phyloP scores from a whole-genome alignment of 1,284 basidiomycete genomes.

The Chiua sp. region DNA sequence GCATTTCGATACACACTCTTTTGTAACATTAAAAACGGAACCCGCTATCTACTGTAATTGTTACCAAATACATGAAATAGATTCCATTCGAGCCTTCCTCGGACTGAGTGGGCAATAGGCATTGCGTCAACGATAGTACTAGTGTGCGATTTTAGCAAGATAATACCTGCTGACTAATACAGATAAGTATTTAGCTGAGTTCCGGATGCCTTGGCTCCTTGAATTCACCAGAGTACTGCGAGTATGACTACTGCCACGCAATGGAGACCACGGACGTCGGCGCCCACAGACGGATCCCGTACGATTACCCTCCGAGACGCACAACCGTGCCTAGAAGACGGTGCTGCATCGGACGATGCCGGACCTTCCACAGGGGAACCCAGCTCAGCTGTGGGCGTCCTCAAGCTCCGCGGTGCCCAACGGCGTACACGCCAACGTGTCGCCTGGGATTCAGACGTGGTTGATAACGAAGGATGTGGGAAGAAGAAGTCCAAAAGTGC shows the following conservation, averaged over 20 bases:
- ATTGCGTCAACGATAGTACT: too few species aligned
- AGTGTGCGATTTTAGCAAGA: not conserved
- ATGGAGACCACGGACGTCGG: conserved; percentile 33
- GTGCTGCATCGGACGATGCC: conserved; percentile 12
- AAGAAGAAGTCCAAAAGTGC: conserved; percentile 86
- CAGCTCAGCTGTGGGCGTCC: conserved; percentile 44
- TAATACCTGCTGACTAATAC: not conserved
- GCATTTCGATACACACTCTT: conserved; percentile 30
- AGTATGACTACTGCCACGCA: conserved; percentile 36
- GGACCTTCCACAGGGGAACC: conserved; percentile 24
- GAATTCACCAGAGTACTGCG: too few species aligned
- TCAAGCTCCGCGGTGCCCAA: conserved; percentile 59
- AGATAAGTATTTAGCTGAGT: not conserved
- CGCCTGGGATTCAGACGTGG: conserved; percentile 78
- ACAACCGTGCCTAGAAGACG: conserved; percentile 39
- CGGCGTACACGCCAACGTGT: conserved; percentile 56
- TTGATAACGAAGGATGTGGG: conserved; percentile 84
- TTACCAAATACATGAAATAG: conserved; percentile 15
- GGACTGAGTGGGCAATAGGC: too few species aligned
- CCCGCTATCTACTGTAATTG: not conserved
- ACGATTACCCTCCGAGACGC: conserved; percentile 50
- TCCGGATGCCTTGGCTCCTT: conserved; percentile 4
- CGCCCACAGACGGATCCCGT: conserved; percentile 52
- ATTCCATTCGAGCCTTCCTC: conserved; percentile 10
- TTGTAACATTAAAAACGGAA: conserved; percentile 28